Evolutionary conservation across 352 stramenopile genomes (phyloP).

Genomic region (Phytophthora pini): DNA sequence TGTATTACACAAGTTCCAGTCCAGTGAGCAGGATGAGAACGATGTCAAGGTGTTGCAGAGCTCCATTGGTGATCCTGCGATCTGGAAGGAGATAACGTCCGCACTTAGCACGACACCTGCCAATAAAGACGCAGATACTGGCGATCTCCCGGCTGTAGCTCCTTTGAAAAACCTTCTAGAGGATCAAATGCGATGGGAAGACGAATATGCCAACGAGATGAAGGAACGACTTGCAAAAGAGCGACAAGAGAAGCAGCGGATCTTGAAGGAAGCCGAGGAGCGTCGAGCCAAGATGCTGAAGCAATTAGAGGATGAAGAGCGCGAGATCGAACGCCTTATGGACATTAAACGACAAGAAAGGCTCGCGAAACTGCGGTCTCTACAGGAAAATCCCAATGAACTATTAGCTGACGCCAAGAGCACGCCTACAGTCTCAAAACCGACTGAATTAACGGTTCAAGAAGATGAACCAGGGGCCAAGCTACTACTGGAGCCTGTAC

Average conservation of each 20-base stretch:
- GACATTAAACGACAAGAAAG: slow-evolving; percentile 64
- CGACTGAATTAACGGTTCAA: not conserved
- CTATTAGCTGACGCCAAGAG: slow-evolving; percentile 9
- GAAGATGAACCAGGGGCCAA: slow-evolving; percentile 4
- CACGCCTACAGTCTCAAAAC: not conserved
- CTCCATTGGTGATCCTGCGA: slow-evolving; percentile 72
- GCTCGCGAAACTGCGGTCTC: slow-evolving; percentile 55
- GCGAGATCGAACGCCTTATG: slow-evolving; percentile 73
- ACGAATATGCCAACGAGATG: slow-evolving; percentile 62
- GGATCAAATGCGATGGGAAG: slow-evolving; percentile 69
- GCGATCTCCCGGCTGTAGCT: slow-evolving; percentile 6
- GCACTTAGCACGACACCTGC: slow-evolving; percentile 22
- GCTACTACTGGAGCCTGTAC: not conserved
- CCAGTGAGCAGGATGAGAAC: slow-evolving; percentile 52
- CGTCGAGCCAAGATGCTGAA: slow-evolving; percentile 62
- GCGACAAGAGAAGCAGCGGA: slow-evolving; percentile 55
- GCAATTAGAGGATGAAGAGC: slow-evolving; percentile 78
- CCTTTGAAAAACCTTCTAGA: slow-evolving; percentile 54
- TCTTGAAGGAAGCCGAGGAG: slow-evolving; percentile 58
- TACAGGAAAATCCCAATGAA: slow-evolving; percentile 29
- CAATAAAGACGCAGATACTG: not conserved
- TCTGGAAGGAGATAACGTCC: slow-evolving; percentile 78
- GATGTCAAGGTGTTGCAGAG: slow-evolving; percentile 61
- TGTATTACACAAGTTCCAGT: slow-evolving; percentile 69
- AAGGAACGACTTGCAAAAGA: slow-evolving; percentile 53